Conservation (phyloP, 2,329 filamentous ascomycete genomes). For the Pyricularia sp. region DNA sequence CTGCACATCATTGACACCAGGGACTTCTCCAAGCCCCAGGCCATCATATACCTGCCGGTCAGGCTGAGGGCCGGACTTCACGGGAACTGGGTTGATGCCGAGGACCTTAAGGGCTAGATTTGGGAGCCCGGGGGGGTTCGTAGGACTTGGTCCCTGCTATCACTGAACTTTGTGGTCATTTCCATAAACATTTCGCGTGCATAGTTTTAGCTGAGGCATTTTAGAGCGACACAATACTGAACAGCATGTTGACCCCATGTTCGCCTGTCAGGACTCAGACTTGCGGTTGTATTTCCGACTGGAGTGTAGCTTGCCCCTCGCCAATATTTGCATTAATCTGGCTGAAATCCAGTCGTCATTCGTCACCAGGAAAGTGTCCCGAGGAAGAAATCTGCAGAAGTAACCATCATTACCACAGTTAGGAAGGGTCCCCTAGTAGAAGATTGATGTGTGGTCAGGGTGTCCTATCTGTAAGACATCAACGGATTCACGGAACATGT, state of each 20-base stretch:
- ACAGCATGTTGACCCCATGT: not conserved
- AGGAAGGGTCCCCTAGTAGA: no score
- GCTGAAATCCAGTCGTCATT: not conserved
- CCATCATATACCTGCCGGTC: slow-evolving; percentile 10
- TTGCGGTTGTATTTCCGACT: no score
- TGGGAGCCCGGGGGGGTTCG: not conserved
- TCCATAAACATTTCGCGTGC: not conserved
- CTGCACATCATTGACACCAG: slow-evolving; percentile 12
- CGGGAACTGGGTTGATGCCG: slow-evolving; percentile 14
- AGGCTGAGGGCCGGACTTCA: slow-evolving; percentile 11
- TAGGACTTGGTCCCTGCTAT: not conserved
- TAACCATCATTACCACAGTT: no score
- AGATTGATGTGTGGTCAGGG: no score
- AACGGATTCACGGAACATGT: no score
- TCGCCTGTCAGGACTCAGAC: no score
- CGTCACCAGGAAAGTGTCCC: not conserved
- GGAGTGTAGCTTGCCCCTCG: not conserved
- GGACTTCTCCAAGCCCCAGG: slow-evolving; percentile 9
- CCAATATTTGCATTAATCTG: not conserved
- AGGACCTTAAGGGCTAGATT: not conserved
- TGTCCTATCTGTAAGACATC: no score
- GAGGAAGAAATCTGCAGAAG: no score
- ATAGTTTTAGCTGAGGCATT: not conserved
- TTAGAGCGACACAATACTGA: not conserved
- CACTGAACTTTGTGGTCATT: not conserved